These are phyloP conservation scores for Orbilia ellipsospora DNA, from an alignment of 2,329 filamentous ascomycete genomes.

Conservation along the genomic window DNA sequence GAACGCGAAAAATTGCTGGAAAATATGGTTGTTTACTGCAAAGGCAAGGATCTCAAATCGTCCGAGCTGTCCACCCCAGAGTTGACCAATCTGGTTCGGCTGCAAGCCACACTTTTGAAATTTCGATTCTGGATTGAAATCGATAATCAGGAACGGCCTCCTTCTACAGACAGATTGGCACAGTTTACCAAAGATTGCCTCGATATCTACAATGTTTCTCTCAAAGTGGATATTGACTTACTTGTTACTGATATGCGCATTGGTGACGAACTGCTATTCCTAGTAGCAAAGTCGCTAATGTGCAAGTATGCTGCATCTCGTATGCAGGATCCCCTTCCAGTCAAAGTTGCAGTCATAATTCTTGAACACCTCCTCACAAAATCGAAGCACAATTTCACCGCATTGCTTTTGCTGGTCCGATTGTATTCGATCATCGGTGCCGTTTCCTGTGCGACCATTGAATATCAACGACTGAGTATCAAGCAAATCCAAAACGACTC, in stretches of 20 bases:
- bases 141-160: conserved; percentile 46
- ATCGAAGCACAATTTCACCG: conserved; percentile 63
- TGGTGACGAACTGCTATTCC: conserved; percentile 59
- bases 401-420: conserved; percentile 62
- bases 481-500: conserved; percentile 64
- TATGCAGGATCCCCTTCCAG: conserved; percentile 56
- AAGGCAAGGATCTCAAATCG: conserved; percentile 37
- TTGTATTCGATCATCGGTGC: conserved; percentile 62
- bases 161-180: conserved; percentile 30
- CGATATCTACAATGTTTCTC: conserved; percentile 56
- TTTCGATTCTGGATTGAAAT: conserved; percentile 46
- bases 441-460: conserved; percentile 61
- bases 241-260: conserved; percentile 59
- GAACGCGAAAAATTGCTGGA: conserved; percentile 56
- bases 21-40: conserved; percentile 53
- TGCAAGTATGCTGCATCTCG: conserved; percentile 56
- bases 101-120: conserved; percentile 37
- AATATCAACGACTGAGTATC: conserved; percentile 62
- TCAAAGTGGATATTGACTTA: conserved; percentile 57
- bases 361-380: conserved; percentile 58
- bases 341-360: conserved; percentile 57
- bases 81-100: conserved; percentile 28
- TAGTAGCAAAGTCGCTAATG: conserved; percentile 59
- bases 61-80: conserved; percentile 41
- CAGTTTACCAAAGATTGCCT: conserved; percentile 43